These are phyloP conservation scores for Penicillium polonicum DNA, from an alignment of 2,329 filamentous ascomycete species.

Conservation along the genomic window DNA sequence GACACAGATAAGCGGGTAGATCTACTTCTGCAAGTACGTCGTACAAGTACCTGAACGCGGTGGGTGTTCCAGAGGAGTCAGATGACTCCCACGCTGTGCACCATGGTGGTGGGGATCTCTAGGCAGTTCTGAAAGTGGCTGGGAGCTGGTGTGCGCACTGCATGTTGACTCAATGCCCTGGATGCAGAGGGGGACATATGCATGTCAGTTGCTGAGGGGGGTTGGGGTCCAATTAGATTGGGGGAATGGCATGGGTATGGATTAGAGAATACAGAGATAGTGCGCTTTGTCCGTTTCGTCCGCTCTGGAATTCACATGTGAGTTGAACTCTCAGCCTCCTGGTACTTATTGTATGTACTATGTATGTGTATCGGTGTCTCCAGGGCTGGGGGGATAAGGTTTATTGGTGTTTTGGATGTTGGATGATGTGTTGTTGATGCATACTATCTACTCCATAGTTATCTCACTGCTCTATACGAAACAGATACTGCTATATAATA, in stretches of 20 bases:
- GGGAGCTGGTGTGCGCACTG: constrained; percentile 10
- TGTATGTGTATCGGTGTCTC: not conserved
- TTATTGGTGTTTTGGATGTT: not conserved
- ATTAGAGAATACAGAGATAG: not conserved
- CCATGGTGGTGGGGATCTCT: not conserved
- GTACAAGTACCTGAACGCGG: not conserved
- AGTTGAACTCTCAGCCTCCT: constrained; percentile 4
- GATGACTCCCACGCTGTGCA: constrained; percentile 20
- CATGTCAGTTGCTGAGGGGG: not conserved
- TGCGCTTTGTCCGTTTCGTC: constrained; percentile 7
- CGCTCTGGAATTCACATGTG: constrained; percentile 6
- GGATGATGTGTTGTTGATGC: not conserved
- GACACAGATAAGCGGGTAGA: constrained; percentile 4
- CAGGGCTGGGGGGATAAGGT: not conserved
- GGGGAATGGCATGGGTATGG: not conserved
- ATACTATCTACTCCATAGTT: not conserved
- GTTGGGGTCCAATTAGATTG: constrained; percentile 1
- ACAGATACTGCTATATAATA: not conserved
- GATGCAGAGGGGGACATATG: constrained; percentile 6
- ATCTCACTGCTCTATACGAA: not conserved
- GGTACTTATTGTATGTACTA: not conserved
- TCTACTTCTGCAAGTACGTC: constrained; percentile 1
- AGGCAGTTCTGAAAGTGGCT: constrained; percentile 13
- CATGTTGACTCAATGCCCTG: constrained; percentile 10
- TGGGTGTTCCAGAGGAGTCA: constrained; percentile 19